These are phyloP conservation scores for Chaetoscypha palmicola DNA, from an alignment of 2,329 filamentous ascomycete species.

Conservation along the genomic window DNA sequence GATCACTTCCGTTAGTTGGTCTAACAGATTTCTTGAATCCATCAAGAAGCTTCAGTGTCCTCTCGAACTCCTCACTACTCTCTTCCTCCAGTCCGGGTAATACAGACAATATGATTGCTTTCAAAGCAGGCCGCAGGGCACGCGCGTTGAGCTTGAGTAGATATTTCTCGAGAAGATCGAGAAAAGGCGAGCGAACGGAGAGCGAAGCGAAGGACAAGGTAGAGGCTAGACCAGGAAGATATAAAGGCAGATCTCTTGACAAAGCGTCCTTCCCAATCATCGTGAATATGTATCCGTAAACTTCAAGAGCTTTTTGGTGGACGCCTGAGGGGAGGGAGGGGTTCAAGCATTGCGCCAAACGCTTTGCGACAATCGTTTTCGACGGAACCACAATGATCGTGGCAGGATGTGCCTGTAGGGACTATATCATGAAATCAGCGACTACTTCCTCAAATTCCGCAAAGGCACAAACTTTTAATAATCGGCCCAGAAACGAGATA, in stretches of 20 bases:
- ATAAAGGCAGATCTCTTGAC: constrained; percentile 74
- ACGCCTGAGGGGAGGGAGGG: constrained; percentile 90
- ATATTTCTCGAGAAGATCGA: constrained; percentile 75
- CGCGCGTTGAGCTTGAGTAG: constrained; percentile 65
- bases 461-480: constrained; percentile 70
- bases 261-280: constrained; percentile 76
- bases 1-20: constrained; percentile 42
- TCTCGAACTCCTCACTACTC: constrained; percentile 93
- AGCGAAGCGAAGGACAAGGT: constrained; percentile 93
- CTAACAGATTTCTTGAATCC: constrained; percentile 65
- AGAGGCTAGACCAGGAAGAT: constrained; percentile 81
- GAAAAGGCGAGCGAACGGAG: constrained; percentile 77
- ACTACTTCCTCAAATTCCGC: constrained; percentile 9
- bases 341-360: constrained; percentile 90
- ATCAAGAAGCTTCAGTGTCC: constrained; percentile 71
- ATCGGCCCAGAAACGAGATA: constrained; percentile 87
- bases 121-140: constrained; percentile 77
- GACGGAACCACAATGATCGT: constrained; percentile 69
- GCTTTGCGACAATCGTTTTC: constrained; percentile 77
- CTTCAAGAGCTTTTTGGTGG: constrained; percentile 93
- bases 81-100: constrained; percentile 92
- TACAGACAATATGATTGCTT: constrained; percentile 81
- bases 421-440: constrained; percentile 43
- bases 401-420: constrained; percentile 77
- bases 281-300: constrained; percentile 84